These are phyloP conservation scores for Talaromyces sp. DNA, from an alignment of 2,329 filamentous ascomycete species.

Conservation along the genomic window DNA sequence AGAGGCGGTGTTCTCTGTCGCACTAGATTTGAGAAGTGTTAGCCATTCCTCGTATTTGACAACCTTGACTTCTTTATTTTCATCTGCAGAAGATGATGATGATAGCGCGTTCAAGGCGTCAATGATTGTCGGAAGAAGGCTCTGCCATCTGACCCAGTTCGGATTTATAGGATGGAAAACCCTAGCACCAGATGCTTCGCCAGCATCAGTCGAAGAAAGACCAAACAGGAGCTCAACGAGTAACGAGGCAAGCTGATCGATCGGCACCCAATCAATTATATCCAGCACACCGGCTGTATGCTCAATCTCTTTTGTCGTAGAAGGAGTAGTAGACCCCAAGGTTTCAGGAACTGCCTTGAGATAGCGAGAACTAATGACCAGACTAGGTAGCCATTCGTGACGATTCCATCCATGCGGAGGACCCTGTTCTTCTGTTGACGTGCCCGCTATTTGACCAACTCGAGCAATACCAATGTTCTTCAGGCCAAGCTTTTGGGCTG, in stretches of 20 bases:
- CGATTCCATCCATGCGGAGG: conserved; percentile 6
- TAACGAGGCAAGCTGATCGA: conserved; percentile 3
- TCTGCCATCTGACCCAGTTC: conserved; percentile 4
- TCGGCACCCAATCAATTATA: conserved; percentile 6
- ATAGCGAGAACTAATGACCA: conserved; percentile 8
- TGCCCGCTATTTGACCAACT: conserved; percentile 10
- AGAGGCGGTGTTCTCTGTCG: neutral
- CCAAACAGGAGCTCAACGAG: conserved; percentile 1
- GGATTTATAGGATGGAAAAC: conserved; percentile 6
- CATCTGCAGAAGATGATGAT: neutral
- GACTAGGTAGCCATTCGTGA: conserved; percentile 10
- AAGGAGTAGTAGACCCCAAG: neutral
- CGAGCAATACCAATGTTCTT: neutral
- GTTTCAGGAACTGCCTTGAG: conserved; percentile 1
- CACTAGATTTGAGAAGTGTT: neutral
- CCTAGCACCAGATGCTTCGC: neutral
- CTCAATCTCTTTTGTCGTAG: neutral
- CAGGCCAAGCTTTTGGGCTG: neutral
- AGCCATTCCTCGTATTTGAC: conserved; percentile 10
- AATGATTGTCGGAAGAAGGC: conserved; percentile 1
- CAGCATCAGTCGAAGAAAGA: neutral
- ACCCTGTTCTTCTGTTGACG: conserved; percentile 5
- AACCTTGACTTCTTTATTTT: neutral
- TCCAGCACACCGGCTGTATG: neutral
- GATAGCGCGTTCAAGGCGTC: neutral